Conservation (phyloP, 768 basidiomycete genomes). For the Xerocomellus dryophilus region DNA sequence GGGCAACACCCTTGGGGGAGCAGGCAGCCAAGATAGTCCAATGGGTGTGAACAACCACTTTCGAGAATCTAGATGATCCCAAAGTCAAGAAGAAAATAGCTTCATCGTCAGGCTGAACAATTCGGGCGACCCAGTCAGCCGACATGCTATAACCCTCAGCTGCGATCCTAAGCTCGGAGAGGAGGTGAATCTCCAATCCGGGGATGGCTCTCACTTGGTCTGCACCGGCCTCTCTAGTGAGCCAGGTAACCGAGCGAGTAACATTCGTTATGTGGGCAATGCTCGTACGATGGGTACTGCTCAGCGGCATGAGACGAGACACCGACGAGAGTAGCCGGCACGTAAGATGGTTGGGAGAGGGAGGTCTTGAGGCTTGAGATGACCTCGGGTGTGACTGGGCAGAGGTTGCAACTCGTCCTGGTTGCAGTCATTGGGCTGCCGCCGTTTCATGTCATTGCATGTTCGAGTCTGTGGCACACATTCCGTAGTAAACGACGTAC, state of each 20-base stretch:
- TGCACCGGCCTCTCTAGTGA: constrained; percentile 25
- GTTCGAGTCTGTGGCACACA: too few relatives aligned
- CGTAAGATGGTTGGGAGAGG: background rate
- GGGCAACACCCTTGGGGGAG: constrained; percentile 32
- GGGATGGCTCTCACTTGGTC: constrained; percentile 20
- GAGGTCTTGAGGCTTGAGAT: constrained; percentile 8
- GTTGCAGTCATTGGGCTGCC: too few relatives aligned
- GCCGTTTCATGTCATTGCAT: too few relatives aligned
- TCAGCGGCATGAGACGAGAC: constrained; percentile 17
- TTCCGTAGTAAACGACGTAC: too few relatives aligned
- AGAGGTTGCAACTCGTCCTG: constrained; percentile 9
- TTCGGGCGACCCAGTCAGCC: constrained; percentile 10
- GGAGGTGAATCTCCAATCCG: constrained; percentile 24
- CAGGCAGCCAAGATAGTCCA: constrained; percentile 34
- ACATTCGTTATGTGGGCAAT: constrained; percentile 21
- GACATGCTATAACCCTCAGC: constrained; percentile 13
- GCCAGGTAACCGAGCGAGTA: constrained; percentile 20
- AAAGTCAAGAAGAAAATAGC: constrained; percentile 37
- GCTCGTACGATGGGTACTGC: constrained; percentile 20
- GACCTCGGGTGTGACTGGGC: background rate
- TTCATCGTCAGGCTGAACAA: constrained; percentile 24
- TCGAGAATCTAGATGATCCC: constrained; percentile 41
- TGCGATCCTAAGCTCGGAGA: constrained; percentile 22
- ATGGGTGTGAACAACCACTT: constrained; percentile 39
- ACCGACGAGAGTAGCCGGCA: constrained; percentile 26